These are phyloP conservation scores for Suillus luteus DNA, from an alignment of 768 basidiomycete genomes.

Conservation along the genomic window DNA sequence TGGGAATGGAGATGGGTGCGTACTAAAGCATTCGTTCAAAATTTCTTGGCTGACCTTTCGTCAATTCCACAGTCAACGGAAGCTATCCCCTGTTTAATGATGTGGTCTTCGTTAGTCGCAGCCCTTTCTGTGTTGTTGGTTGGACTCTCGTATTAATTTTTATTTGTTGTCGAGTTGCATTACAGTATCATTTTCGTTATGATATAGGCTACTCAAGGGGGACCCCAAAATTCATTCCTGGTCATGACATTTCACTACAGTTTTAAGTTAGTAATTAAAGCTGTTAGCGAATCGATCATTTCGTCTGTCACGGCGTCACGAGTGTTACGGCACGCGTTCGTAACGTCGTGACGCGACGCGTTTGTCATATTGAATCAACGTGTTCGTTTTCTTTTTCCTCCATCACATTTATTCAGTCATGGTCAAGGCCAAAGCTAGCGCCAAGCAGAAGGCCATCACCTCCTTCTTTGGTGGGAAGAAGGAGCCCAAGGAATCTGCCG, in stretches of 20 bases:
- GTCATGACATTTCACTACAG: too few relatives aligned
- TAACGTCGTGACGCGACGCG: constrained; percentile 16
- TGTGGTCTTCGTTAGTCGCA: not conserved
- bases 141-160: not conserved
- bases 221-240: too few relatives aligned
- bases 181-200: not conserved
- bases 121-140: not conserved
- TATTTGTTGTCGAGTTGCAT: not conserved
- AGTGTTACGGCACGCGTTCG: constrained; percentile 12
- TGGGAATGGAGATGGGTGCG: constrained; percentile 26
- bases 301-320: constrained; percentile 6
- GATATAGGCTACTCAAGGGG: too few relatives aligned
- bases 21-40: not conserved
- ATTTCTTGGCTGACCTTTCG: not conserved
- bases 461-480: constrained; percentile 54
- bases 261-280: not conserved
- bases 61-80: not conserved
- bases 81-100: not conserved
- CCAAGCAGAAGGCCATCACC: constrained; percentile 54
- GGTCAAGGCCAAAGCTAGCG: constrained; percentile 47
- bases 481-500: constrained; percentile 16
- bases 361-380: constrained; percentile 4
- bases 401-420: constrained; percentile 35
- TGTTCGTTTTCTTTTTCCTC: constrained; percentile 3
- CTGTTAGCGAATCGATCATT: not conserved